A percentile compares a stretch with the other conserved stretches of the same genome.
These are phyloP conservation scores for Kokia cookei DNA, from an alignment of 441 rosid species.

Conservation along the genomic window DNA sequence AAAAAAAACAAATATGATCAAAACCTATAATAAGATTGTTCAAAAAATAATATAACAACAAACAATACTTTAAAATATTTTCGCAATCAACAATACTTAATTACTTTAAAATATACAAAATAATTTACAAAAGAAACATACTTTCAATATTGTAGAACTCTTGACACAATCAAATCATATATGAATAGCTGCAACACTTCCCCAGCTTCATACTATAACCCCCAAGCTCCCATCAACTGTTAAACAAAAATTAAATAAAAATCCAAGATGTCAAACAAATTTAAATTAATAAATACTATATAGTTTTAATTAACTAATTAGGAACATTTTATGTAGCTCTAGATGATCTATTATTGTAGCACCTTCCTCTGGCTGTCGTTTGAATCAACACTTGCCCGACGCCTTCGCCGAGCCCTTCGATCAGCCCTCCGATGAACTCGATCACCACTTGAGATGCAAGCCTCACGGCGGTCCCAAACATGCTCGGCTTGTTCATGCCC, in stretches of 20 bases:
- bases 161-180: background rate
- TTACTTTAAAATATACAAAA: background rate
- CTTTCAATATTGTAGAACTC: background rate
- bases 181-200: background rate
- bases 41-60: too few species aligned
- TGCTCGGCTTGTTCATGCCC: conserved; percentile 39
- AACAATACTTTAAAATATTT: too few species aligned
- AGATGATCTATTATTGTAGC: background rate
- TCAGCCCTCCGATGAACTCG: conserved; percentile 67
- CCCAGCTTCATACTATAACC: conserved; percentile 2
- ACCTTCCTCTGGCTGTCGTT: conserved; percentile 31
- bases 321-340: background rate
- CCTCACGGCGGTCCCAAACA: conserved; percentile 52
- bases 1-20: too few species aligned
- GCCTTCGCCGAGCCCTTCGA: conserved; percentile 86
- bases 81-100: background rate
- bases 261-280: background rate
- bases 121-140: background rate
- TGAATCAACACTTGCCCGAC: conserved; percentile 64
- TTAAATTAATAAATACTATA: background rate
- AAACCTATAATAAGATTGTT: too few species aligned
- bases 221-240: background rate
- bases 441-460: conserved; percentile 60
- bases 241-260: background rate
- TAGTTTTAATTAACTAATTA: background rate